Percentiles rank a stretch among this genome's conserved stretches.
These are phyloP conservation scores for Platanthera guangdongensis DNA, from an alignment of 106 monocot species.

Conservation along the genomic window DNA sequence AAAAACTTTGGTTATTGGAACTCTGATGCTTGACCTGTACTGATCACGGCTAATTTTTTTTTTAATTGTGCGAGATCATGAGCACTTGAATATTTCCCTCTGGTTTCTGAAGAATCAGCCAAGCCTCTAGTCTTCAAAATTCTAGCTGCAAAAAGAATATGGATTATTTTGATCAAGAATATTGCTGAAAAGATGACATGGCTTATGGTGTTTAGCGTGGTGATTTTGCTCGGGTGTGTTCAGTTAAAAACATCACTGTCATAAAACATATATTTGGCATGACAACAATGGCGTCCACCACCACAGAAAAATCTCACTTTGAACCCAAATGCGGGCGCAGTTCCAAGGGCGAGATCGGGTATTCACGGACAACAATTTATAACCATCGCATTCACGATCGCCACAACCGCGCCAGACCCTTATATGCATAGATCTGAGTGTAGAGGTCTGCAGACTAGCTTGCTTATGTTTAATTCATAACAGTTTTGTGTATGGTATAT, in stretches of 20 bases:
- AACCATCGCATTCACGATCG: too few species aligned
- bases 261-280: too few species aligned
- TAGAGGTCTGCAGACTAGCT: not conserved
- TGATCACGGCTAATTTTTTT: too few species aligned
- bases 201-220: not conserved
- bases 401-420: too few species aligned
- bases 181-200: not conserved
- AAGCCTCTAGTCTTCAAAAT: not conserved
- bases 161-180: not conserved
- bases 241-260: too few species aligned
- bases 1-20: not conserved
- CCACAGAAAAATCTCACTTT: too few species aligned
- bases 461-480: not conserved
- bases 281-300: too few species aligned
- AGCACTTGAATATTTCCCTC: not conserved
- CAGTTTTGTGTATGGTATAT: not conserved
- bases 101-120: not conserved
- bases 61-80: too few species aligned
- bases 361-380: too few species aligned
- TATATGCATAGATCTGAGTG: not conserved
- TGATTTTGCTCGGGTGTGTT: too few species aligned
- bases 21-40: not conserved
- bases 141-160: not conserved
- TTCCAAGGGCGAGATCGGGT: too few species aligned
- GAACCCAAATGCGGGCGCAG: too few species aligned